A percentile compares a stretch with the other conserved stretches of the same genome.
Evolutionary conservation across 768 basidiomycete species (phyloP).

Genomic region (Gyrodon lividus): DNA sequence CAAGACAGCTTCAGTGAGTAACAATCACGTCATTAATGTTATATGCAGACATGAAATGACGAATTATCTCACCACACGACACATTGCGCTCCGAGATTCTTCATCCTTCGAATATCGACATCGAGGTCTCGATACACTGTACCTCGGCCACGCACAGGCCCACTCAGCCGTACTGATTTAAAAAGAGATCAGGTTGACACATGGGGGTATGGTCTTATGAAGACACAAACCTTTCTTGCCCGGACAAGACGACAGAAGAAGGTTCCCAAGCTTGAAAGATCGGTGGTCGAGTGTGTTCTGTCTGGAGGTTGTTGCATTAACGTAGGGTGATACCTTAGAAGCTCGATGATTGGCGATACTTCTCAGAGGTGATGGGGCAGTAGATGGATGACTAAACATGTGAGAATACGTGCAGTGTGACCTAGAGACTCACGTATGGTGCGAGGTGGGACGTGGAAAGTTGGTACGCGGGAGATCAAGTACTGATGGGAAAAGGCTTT

Average conservation of each 20-base stretch:
- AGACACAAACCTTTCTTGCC: constrained; percentile 77
- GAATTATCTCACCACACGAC: constrained; percentile 66
- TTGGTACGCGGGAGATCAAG: constrained; percentile 9
- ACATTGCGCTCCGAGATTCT: constrained; percentile 68
- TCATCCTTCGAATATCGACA: constrained; percentile 77
- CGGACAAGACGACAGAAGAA: constrained; percentile 88
- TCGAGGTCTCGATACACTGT: constrained; percentile 81
- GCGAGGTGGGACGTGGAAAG: constrained; percentile 14
- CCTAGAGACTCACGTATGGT: constrained; percentile 13
- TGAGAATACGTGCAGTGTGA: not conserved
- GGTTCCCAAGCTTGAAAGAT: constrained; percentile 65
- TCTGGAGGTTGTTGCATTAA: constrained; percentile 4
- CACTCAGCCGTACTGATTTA: constrained; percentile 60
- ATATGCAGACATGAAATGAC: not conserved
- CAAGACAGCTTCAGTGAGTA: constrained; percentile 61
- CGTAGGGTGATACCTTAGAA: constrained; percentile 6
- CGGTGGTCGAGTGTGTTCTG: constrained; percentile 12
- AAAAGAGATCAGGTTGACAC: not conserved
- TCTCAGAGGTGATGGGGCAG: constrained; percentile 16
- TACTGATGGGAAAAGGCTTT: constrained; percentile 8
- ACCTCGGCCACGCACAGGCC: constrained; percentile 74
- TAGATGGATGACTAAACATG: constrained; percentile 15
- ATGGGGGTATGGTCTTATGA: not conserved
- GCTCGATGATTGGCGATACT: constrained; percentile 13
- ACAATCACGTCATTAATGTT: not conserved